These are phyloP conservation scores for Cladosporium velox DNA, from an alignment of 2,329 filamentous ascomycete genomes.

Conservation along the genomic window DNA sequence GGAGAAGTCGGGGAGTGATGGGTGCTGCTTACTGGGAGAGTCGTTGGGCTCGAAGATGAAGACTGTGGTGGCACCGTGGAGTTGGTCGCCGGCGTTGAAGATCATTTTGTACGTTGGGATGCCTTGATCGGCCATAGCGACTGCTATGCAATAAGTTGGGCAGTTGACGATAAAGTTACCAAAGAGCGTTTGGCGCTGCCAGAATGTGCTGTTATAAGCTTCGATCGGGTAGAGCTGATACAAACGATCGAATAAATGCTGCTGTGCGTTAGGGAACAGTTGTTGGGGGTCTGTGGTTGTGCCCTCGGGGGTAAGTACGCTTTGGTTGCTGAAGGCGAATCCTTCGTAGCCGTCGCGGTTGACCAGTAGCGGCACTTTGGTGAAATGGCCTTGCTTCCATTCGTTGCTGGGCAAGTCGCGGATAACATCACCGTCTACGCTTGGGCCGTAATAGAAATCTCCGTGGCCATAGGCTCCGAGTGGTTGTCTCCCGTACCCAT, in stretches of 20 bases:
- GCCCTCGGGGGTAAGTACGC: slow-evolving; percentile 32
- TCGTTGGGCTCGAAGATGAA: slow-evolving; percentile 28
- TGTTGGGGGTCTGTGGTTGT: slow-evolving; percentile 35
- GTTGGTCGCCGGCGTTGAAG: slow-evolving; percentile 39
- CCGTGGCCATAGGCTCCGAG: slow-evolving; percentile 41
- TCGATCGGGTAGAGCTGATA: slow-evolving; percentile 43
- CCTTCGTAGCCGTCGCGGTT: slow-evolving; percentile 43
- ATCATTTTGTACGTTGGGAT: slow-evolving; percentile 37
- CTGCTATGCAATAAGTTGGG: slow-evolving; percentile 40
- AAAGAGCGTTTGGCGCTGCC: slow-evolving; percentile 42
- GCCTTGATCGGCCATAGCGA: no score
- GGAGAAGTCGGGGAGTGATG: neutral
- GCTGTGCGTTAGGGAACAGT: slow-evolving; percentile 40
- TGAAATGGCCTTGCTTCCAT: slow-evolving; percentile 38
- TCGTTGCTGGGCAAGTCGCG: slow-evolving; percentile 39
- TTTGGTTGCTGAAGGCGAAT: slow-evolving; percentile 37
- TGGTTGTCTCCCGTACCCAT: neutral
- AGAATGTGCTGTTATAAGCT: slow-evolving; percentile 41
- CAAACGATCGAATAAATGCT: slow-evolving; percentile 42
- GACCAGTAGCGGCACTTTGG: slow-evolving; percentile 41
- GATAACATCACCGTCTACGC: slow-evolving; percentile 45
- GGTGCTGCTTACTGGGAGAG: slow-evolving; percentile 5
- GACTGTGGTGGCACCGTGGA: slow-evolving; percentile 34
- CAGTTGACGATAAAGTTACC: slow-evolving; percentile 49
- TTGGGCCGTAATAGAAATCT: slow-evolving; percentile 45